Evolutionary conservation across 768 basidiomycete genomes (phyloP), one percentile per base, ranked within the genome.

Genomic region (Mycena venus): DNA sequence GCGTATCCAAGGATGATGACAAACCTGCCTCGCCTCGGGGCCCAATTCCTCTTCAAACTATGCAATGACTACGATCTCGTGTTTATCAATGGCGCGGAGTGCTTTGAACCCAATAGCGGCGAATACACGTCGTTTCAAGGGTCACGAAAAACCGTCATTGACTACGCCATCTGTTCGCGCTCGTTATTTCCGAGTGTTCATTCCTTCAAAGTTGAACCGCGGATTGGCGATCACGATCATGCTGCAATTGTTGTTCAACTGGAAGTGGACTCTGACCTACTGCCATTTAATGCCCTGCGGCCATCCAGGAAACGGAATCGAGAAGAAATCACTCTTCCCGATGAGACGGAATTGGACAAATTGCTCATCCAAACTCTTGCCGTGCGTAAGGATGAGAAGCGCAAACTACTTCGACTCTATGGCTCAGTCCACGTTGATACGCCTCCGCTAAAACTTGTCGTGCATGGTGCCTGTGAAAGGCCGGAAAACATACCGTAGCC

Each of bases 111-210:
- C 2, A 3, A 21, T 5, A 67, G 65, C 27, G 65, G 65, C n/a
- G 65, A 55, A 55, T 67, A 23, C 23, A 67, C 65, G 2, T 67
- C 65, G 5, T 67, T 67, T 19, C 65, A 67, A 67, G 65, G 65
- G 15, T 23, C 23, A 8, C 31, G 36, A 7, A 36, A 27, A 27
- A 67, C 65, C 3, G 65, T 67, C 7, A 67, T 67, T 21, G 65
- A 67, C 21, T 67, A 67, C 31, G 63, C 63, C 3, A 65, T 65
- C 27, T 65, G 63, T 31, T 65, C 63, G 1, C 14, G 49, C 8
- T 25, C 19, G 2, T 34, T 67, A 25, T 38, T 55, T 14, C 65
- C 53, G 31, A 17, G 23, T 32, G 21, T 67, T 19, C 51, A 31
- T 21, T 21, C 34, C 4, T 67, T 67, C 12, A 25, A 15, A 3